Conservation (phyloP, 352 stramenopile species). For the Pythium sukuiense region DNA sequence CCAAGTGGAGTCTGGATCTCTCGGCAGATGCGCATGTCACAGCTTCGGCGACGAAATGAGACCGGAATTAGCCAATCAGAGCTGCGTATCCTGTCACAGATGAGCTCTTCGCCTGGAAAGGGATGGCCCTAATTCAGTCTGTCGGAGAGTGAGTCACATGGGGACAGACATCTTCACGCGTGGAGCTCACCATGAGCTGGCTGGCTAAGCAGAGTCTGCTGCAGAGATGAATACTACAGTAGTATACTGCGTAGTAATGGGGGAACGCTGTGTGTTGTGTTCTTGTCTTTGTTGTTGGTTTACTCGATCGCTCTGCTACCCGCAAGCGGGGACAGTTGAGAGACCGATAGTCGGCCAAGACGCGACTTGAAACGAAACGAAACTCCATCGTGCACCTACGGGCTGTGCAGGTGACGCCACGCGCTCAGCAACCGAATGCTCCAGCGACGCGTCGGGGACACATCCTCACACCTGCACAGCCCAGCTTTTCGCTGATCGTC, state of each 20-base stretch:
- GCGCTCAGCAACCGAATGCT: slow-evolving; percentile 46
- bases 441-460: slow-evolving; percentile 36
- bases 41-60: background rate
- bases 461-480: slow-evolving; percentile 55
- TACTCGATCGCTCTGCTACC: slow-evolving; percentile 16
- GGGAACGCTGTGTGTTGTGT: background rate
- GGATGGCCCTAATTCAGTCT: background rate
- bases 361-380: slow-evolving; percentile 14
- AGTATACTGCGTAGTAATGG: no score
- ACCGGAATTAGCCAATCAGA: slow-evolving; percentile 2
- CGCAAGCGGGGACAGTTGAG: background rate
- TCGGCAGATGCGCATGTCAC: background rate
- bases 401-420: slow-evolving; percentile 51
- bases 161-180: no score
- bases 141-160: no score
- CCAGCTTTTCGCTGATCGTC: slow-evolving; percentile 51
- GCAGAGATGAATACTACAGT: no score
- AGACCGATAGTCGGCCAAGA: background rate
- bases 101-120: background rate
- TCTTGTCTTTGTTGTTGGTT: slow-evolving; percentile 19
- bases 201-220: no score
- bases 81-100: background rate
- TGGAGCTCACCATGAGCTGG: no score
- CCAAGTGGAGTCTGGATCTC: slow-evolving; percentile 1
- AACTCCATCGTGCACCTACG: slow-evolving; percentile 78